These are phyloP conservation scores for Inosperma sp. DNA, from an alignment of 768 basidiomycete species.

Conservation along the genomic window DNA sequence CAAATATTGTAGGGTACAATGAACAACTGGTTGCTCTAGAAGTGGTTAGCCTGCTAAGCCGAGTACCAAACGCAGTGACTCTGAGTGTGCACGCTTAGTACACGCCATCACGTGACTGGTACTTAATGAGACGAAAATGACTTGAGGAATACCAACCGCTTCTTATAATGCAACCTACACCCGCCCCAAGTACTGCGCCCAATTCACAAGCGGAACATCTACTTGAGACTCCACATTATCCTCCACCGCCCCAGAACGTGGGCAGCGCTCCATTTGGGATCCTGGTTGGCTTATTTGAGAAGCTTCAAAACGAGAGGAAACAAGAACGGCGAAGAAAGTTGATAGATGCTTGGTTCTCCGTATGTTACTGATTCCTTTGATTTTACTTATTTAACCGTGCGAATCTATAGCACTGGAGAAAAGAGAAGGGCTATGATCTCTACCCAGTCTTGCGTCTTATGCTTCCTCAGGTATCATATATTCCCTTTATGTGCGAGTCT, in stretches of 20 bases:
- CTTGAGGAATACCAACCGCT: not conserved
- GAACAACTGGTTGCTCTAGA: no score
- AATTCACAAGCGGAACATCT: conserved; percentile 18
- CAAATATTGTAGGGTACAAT: no score
- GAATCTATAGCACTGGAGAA: conserved; percentile 69
- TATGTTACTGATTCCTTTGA: conserved; percentile 35
- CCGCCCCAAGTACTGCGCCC: conserved; percentile 4
- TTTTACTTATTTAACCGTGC: conserved; percentile 8
- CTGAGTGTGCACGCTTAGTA: no score
- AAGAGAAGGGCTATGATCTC: conserved; percentile 79
- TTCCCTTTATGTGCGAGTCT: not conserved
- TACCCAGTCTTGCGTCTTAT: conserved; percentile 88
- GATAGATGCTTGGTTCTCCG: conserved; percentile 76
- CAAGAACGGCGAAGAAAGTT: conserved; percentile 68
- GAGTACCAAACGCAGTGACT: no score
- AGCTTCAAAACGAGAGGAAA: conserved; percentile 66
- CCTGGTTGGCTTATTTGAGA: conserved; percentile 69
- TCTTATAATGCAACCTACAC: conserved; percentile 8
- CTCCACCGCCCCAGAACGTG: conserved; percentile 57
- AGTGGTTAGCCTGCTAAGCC: no score
- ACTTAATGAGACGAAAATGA: conserved; percentile 5
- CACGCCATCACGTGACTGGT: conserved; percentile 16
- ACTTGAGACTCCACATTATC: conserved; percentile 37
- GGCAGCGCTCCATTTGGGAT: conserved; percentile 68
- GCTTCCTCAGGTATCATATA: conserved; percentile 68